Conservation (phyloP, 2,329 filamentous ascomycete genomes). For the Ambrosiella xylebori region DNA sequence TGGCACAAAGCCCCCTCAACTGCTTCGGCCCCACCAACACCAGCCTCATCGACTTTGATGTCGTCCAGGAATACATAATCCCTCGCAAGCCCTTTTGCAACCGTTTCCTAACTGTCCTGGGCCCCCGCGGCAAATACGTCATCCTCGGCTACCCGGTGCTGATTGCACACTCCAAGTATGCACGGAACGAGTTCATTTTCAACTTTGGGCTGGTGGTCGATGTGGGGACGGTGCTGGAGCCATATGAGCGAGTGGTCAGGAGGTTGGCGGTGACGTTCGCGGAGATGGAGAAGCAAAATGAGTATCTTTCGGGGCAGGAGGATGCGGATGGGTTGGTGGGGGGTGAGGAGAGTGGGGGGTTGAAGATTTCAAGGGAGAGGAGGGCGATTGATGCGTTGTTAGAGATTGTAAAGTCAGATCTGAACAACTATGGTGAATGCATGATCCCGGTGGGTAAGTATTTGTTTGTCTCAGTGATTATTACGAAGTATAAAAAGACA, state of each 20-base stretch:
- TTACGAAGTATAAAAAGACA: no score
- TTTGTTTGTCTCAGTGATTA: not conserved
- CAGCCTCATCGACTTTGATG: conserved; percentile 68
- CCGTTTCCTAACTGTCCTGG: conserved; percentile 65
- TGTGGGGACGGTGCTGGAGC: conserved; percentile 47
- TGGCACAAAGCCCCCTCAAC: conserved; percentile 21
- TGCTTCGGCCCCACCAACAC: conserved; percentile 26
- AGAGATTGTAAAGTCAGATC: conserved; percentile 63
- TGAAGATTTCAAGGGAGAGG: conserved; percentile 19
- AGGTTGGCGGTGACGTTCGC: conserved; percentile 74
- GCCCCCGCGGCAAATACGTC: conserved; percentile 50
- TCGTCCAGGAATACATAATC: conserved; percentile 83
- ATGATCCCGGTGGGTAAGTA: conserved; percentile 83
- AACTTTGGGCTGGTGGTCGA: conserved; percentile 82
- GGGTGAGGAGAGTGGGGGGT: conserved; percentile 16
- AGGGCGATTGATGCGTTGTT: conserved; percentile 68
- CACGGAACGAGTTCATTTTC: conserved; percentile 94
- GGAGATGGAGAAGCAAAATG: conserved; percentile 79
- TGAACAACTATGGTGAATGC: conserved; percentile 95
- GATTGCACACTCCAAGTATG: conserved; percentile 65
- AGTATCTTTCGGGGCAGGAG: conserved; percentile 54
- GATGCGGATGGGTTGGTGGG: conserved; percentile 18
- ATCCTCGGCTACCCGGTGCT: conserved; percentile 82
- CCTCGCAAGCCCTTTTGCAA: conserved; percentile 92
- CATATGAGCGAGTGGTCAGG: conserved; percentile 69